phyloP scores from a whole-genome alignment of 148 eudicot species.

The Cornus kousa region DNA sequence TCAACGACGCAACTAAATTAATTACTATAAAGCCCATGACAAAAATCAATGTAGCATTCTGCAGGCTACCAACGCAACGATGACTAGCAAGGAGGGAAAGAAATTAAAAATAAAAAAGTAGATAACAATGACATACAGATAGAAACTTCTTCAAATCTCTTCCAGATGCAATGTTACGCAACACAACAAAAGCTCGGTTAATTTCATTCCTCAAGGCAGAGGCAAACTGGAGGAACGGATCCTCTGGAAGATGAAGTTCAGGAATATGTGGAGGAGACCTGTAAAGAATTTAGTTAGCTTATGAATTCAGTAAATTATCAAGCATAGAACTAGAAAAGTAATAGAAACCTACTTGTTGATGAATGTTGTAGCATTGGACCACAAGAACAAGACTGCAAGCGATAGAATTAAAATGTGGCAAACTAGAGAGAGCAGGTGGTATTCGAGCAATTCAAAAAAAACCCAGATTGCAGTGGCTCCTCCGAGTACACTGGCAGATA shows the following conservation, averaged over 20 bases:
- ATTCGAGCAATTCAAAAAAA: conserved; percentile 58
- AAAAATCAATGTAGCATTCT: background rate
- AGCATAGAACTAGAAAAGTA: too few species aligned
- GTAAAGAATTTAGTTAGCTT: background rate
- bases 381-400: conserved; percentile 52
- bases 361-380: conserved; percentile 61
- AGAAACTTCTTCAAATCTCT: conserved; percentile 63
- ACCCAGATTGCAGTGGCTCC: conserved; percentile 61
- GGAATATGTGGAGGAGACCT: conserved; percentile 59
- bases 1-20: background rate
- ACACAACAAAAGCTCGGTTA: conserved; percentile 36
- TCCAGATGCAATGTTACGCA: conserved; percentile 55
- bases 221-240: conserved; percentile 40
- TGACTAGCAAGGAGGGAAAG: background rate
- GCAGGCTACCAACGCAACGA: background rate
- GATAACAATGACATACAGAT: conserved; percentile 34
- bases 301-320: background rate
- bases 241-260: conserved; percentile 48
- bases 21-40: background rate
- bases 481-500: conserved; percentile 51
- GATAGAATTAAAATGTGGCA: conserved; percentile 55
- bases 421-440: conserved; percentile 60
- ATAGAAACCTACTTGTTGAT: conserved; percentile 37
- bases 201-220: conserved; percentile 43
- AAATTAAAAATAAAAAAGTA: background rate